Conservation (phyloP, 139 green algal genomes). For the Klebsormidium nitens region DNA sequence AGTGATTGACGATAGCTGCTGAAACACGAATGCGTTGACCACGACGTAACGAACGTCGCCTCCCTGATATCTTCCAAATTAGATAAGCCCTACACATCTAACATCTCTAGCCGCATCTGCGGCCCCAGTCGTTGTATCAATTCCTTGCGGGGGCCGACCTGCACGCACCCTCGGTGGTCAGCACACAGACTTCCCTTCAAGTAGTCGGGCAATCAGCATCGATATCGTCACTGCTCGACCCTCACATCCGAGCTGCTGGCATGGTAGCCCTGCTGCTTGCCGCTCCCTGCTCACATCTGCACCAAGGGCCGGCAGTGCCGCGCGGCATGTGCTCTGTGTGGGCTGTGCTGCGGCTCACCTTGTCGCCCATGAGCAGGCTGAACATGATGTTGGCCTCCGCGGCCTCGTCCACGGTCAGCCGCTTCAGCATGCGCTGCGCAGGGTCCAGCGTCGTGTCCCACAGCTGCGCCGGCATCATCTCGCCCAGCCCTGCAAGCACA, state of each 20-base stretch:
- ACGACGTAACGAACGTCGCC: no score
- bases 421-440: conserved; percentile 55
- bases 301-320: neutral
- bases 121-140: conserved; percentile 24
- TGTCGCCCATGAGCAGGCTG: conserved; percentile 84
- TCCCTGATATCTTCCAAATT: no score
- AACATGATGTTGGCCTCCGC: conserved; percentile 73
- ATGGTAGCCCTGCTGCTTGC: neutral
- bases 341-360: conserved; percentile 47
- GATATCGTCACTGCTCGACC: neutral
- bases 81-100: conserved; percentile 36
- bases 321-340: conserved; percentile 8
- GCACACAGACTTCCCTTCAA: neutral
- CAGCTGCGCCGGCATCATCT: conserved; percentile 99
- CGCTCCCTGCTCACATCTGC: neutral
- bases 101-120: conserved; percentile 18
- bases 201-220: conserved; percentile 1
- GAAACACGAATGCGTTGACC: no score
- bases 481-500: conserved; percentile 83
- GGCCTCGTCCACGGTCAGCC: conserved; percentile 70
- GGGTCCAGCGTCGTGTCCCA: conserved; percentile 96
- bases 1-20: no score
- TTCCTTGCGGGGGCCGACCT: conserved; percentile 29
- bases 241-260: neutral
- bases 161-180: neutral